Conservation (phyloP, 345 rosid genomes). For the Pugionium dolabratum region DNA sequence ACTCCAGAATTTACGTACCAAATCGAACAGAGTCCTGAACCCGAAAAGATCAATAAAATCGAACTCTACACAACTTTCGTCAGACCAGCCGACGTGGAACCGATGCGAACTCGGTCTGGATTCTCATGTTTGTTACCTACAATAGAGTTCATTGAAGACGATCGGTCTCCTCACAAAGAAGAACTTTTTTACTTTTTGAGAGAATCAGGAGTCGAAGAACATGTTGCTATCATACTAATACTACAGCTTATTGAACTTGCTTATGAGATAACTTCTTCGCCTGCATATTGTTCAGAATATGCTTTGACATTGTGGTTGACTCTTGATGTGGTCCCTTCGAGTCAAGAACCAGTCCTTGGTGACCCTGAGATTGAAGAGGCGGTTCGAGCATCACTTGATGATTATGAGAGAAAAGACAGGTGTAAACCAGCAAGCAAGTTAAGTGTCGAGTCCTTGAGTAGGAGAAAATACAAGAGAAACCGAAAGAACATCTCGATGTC, state of each 20-base stretch:
- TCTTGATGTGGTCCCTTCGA: slow-evolving; percentile 1
- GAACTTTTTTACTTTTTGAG: slow-evolving; percentile 13
- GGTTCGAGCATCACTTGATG: neutral
- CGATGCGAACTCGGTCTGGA: neutral
- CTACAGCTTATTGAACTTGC: neutral
- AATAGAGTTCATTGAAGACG: slow-evolving; percentile 13
- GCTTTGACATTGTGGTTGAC: slow-evolving; percentile 18
- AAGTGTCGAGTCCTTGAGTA: slow-evolving; percentile 5
- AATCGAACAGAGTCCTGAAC: neutral
- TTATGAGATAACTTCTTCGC: neutral
- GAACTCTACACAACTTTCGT: neutral
- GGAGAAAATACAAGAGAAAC: slow-evolving; percentile 1
- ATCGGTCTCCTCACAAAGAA: neutral
- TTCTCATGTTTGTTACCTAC: slow-evolving; percentile 8
- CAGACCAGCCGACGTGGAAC: neutral
- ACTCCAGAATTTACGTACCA: neutral
- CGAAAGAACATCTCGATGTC: neutral
- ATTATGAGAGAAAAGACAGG: neutral
- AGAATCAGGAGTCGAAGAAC: neutral
- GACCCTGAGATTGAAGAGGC: neutral
- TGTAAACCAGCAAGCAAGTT: slow-evolving; percentile 13
- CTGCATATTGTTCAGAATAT: neutral
- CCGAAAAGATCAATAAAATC: neutral
- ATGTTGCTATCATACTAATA: neutral
- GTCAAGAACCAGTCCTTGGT: neutral